Evolutionary conservation across 768 basidiomycete species (phyloP), one percentile per base, ranked within the genome.

Genomic region (Hygrophorus pudorinus): DNA sequence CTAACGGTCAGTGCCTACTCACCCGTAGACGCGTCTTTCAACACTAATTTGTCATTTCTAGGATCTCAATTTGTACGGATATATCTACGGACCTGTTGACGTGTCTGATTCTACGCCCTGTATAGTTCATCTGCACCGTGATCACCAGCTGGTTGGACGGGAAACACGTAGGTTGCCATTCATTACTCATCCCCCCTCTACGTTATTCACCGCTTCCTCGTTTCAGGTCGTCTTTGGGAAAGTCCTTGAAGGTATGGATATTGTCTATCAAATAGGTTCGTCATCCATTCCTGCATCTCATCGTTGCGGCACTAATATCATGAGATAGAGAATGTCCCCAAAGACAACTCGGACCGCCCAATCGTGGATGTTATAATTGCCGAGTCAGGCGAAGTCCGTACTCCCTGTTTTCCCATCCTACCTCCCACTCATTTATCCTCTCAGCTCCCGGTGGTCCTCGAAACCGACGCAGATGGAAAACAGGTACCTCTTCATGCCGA

Each of bases 401-500:
- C 46, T 35, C 12, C 33, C 33, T 32, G 13, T 38, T 29, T 12
- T 39, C 10, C 17, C 45, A 33, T 37, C 36, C 11, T 18, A n/a
- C 14, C 42, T 24, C 39, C 1, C 39, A 14, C 46, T 14, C 49
- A 24, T 18, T 17, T 40, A n/a, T 36, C 17, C 43, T 14, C 48
- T 11, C 45, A 82, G 81, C 64, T 85, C 18, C 62, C 60, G 11
- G 51, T 80, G 24, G 79, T 83, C 46, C 43, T 67, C 29, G 70
- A 61, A 37, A 61, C 70, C 40, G 83, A 84, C 49, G 65, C 64
- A 44, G 73, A 83, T 44, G 85, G 81, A 59, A 82, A 87, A 49
- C 71, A 94, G 88, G 89, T 94, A 79, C 93, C 91, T 66, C 65
- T 87, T 56, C 90, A 79, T 59, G 85, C 77, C 77, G 94, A 98